A percentile compares a stretch with the other conserved stretches of the same genome.
phyloP scores from a whole-genome alignment of 2,329 filamentous ascomycete species.

The Colletotrichum sp. region DNA sequence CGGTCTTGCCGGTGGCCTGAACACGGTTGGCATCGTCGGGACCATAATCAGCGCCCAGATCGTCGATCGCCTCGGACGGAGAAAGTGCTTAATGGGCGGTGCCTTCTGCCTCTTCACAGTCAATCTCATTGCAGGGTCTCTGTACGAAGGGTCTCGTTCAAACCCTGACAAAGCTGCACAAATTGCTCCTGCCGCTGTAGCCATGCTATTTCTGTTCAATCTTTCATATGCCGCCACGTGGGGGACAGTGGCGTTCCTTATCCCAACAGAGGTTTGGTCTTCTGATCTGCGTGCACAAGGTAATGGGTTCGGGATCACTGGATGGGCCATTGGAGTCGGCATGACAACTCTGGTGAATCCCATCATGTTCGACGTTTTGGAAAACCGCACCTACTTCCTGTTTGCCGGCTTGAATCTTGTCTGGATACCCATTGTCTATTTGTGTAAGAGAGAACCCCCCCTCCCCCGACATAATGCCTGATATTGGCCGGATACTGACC shows the following conservation, averaged over 20 bases:
- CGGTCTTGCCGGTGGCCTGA: slow-evolving; percentile 54
- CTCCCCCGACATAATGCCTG: too few species aligned
- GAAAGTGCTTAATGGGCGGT: slow-evolving; percentile 43
- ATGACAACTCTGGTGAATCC: slow-evolving; percentile 58
- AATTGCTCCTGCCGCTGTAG: slow-evolving; percentile 49
- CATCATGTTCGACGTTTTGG: slow-evolving; percentile 54
- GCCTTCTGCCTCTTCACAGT: slow-evolving; percentile 42
- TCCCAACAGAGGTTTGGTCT: slow-evolving; percentile 62
- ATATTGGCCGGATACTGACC: too few species aligned
- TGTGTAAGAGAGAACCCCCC: too few species aligned
- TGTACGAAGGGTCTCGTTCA: slow-evolving; percentile 42
- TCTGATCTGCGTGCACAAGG: slow-evolving; percentile 62
- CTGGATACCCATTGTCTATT: background rate
- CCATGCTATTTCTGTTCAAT: slow-evolving; percentile 56
- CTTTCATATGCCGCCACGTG: slow-evolving; percentile 56
- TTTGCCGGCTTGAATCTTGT: background rate
- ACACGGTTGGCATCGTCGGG: slow-evolving; percentile 55
- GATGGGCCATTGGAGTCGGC: slow-evolving; percentile 63
- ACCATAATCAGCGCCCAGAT: slow-evolving; percentile 57
- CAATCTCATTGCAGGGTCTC: slow-evolving; percentile 44
- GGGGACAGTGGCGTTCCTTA: slow-evolving; percentile 52
- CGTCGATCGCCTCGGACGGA: slow-evolving; percentile 53
- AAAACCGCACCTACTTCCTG: background rate
- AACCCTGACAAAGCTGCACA: slow-evolving; percentile 26
- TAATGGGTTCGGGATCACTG: slow-evolving; percentile 62